Percentiles rank a stretch among this genome's conserved stretches.
These are phyloP conservation scores for Taiozyma sp. DNA, from an alignment of 1,139 yeast genomes.

Conservation along the genomic window DNA sequence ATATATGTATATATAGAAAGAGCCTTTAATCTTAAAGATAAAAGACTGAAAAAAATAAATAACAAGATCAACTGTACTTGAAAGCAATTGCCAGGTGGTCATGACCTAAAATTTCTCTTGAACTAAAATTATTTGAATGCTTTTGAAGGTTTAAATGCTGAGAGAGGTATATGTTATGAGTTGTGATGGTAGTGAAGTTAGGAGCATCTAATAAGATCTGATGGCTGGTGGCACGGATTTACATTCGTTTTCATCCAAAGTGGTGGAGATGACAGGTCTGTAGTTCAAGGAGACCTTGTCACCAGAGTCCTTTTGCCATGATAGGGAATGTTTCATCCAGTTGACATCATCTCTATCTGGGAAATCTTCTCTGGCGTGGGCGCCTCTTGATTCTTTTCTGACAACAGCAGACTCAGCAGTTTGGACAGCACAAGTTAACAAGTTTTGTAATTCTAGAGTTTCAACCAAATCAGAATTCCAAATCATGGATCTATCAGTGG, in stretches of 20 bases:
- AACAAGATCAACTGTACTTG: not conserved
- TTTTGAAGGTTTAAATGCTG: not conserved
- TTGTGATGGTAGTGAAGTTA: not conserved
- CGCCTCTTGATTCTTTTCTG: slow-evolving; percentile 98
- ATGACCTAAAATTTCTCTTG: not conserved
- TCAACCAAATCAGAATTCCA: slow-evolving; percentile 98
- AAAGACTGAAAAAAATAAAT: not conserved
- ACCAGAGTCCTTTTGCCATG: slow-evolving; percentile 80
- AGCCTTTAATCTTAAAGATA: not conserved
- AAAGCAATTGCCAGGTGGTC: not conserved
- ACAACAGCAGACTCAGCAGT: slow-evolving; percentile 94
- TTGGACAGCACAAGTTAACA: slow-evolving; percentile 96
- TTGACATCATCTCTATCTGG: slow-evolving; percentile 92
- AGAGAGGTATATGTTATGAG: not conserved
- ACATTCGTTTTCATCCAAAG: slow-evolving; percentile 90
- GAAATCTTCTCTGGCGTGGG: slow-evolving; percentile 98
- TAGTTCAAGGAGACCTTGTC: slow-evolving; percentile 72
- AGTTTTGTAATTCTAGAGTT: slow-evolving; percentile 93
- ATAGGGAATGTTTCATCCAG: slow-evolving; percentile 98
- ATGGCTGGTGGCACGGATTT: slow-evolving; percentile 95
- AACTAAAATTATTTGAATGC: not conserved
- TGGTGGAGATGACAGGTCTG: slow-evolving; percentile 79
- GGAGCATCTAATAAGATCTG: slow-evolving; percentile 67
- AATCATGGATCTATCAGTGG: slow-evolving; percentile 95
- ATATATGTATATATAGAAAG: not conserved